A percentile compares a stretch with the other conserved stretches of the same genome.
These are phyloP conservation scores for Houttuynia cordata DNA, from an alignment of 164 flowering plant species.

Conservation along the genomic window DNA sequence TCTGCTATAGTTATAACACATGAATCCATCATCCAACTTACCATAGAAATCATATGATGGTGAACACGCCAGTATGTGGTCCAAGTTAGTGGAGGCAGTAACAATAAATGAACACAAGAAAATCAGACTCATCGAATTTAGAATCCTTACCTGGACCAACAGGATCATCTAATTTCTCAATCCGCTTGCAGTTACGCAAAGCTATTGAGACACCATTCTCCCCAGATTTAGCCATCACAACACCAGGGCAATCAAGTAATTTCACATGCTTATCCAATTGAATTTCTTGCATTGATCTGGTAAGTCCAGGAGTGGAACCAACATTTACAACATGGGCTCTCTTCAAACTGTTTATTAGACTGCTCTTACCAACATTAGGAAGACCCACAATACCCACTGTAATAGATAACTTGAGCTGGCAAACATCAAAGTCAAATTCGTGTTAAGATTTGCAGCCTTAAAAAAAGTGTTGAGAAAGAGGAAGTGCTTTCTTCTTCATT, in stretches of 20 bases:
- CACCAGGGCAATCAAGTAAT: constrained; percentile 98
- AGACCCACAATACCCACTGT: constrained; percentile 87
- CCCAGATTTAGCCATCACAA: constrained; percentile 69
- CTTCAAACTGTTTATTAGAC: constrained; percentile 90
- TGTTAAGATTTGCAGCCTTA: no score
- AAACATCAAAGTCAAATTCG: neutral
- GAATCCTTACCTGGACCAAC: constrained; percentile 56
- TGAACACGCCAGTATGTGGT: no score
- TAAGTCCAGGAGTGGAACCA: constrained; percentile 99
- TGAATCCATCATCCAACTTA: no score
- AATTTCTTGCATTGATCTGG: no score
- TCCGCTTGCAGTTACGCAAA: constrained; percentile 90
- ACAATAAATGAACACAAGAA: neutral
- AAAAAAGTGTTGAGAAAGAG: no score
- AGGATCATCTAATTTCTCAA: constrained; percentile 89
- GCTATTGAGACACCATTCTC: constrained; percentile 67
- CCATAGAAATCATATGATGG: no score
- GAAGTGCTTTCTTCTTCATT: no score
- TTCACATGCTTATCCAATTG: constrained; percentile 88
- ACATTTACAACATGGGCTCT: constrained; percentile 82
- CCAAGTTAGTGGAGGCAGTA: no score
- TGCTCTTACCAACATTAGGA: constrained; percentile 99
- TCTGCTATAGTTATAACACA: no score
- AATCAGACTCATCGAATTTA: no score
- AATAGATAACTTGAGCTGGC: constrained; percentile 82